These are phyloP conservation scores for Rhizopogon roseolus DNA, from an alignment of 768 basidiomycete species.

Conservation along the genomic window DNA sequence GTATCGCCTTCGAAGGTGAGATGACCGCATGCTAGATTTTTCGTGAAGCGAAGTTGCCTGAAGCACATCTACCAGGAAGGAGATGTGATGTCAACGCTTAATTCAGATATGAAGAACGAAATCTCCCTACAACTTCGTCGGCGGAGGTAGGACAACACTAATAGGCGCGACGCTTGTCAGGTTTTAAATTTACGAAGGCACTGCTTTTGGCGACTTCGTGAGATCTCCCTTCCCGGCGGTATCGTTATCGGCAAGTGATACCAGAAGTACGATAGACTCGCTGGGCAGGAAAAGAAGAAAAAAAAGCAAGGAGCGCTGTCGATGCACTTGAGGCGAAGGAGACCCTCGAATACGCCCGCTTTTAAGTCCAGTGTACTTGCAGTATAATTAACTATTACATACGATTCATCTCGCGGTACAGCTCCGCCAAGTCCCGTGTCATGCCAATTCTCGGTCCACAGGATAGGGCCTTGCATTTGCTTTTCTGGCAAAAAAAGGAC, in stretches of 20 bases:
- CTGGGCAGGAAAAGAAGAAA: background rate
- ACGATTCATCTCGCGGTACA: constrained; percentile 5
- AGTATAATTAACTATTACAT: constrained; percentile 13
- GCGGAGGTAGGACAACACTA: constrained; percentile 48
- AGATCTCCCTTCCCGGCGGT: constrained; percentile 4
- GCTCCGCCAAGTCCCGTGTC: constrained; percentile 10
- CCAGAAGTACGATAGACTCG: background rate
- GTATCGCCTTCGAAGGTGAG: constrained; percentile 38
- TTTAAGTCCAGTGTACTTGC: constrained; percentile 4
- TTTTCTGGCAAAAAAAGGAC: constrained; percentile 5
- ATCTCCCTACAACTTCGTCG: constrained; percentile 31
- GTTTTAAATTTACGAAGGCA: constrained; percentile 11
- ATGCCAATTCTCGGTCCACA: background rate
- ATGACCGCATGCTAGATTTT: constrained; percentile 52
- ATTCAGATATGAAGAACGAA: constrained; percentile 5
- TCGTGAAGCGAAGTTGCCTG: constrained; percentile 50
- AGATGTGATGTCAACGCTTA: background rate
- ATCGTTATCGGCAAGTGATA: background rate
- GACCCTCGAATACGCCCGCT: background rate
- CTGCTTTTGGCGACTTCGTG: constrained; percentile 10
- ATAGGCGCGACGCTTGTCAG: constrained; percentile 2
- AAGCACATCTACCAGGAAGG: constrained; percentile 50
- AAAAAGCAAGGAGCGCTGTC: background rate
- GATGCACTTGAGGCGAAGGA: background rate
- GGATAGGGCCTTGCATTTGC: constrained; percentile 8